phyloP scores from a whole-genome alignment of 306 rosid species.

The Vigna nakashimae region DNA sequence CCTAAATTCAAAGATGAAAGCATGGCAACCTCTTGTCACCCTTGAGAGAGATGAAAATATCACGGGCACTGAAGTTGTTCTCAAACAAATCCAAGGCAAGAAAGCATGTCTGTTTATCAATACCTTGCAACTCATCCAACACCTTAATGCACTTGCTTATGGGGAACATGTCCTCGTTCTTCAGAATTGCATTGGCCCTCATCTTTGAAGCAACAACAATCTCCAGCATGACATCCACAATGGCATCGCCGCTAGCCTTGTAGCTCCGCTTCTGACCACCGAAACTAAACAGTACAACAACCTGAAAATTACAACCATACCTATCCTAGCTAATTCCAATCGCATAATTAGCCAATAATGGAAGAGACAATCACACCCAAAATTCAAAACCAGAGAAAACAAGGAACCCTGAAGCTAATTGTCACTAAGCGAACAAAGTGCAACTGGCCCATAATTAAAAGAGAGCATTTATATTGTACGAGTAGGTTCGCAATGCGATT shows the following conservation, averaged over 20 bases:
- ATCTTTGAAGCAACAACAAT: slow-evolving; percentile 83
- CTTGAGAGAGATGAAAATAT: no score
- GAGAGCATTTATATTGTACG: background rate
- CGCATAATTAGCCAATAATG: slow-evolving; percentile 23
- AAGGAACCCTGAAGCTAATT: slow-evolving; percentile 15
- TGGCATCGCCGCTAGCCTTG: slow-evolving; percentile 79
- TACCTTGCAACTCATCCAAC: background rate
- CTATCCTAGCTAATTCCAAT: background rate
- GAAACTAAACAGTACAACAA: slow-evolving; percentile 53
- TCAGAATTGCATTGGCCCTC: slow-evolving; percentile 78
- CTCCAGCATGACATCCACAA: slow-evolving; percentile 84
- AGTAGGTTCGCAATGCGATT: background rate
- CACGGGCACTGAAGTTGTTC: no score
- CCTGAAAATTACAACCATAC: slow-evolving; percentile 13
- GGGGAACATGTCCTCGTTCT: slow-evolving; percentile 77
- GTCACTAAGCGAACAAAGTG: background rate
- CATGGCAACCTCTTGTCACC: no score
- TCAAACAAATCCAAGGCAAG: no score
- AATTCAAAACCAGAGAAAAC: background rate
- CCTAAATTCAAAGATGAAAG: no score
- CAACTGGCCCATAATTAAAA: slow-evolving; percentile 25
- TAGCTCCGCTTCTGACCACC: slow-evolving; percentile 59
- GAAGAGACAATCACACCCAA: background rate
- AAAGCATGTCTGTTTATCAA: no score
- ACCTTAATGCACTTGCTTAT: slow-evolving; percentile 84